A percentile compares a stretch with the other conserved stretches of the same genome.
These are phyloP conservation scores for Corymbia calophylla DNA, from an alignment of 441 rosid species.

Conservation along the genomic window DNA sequence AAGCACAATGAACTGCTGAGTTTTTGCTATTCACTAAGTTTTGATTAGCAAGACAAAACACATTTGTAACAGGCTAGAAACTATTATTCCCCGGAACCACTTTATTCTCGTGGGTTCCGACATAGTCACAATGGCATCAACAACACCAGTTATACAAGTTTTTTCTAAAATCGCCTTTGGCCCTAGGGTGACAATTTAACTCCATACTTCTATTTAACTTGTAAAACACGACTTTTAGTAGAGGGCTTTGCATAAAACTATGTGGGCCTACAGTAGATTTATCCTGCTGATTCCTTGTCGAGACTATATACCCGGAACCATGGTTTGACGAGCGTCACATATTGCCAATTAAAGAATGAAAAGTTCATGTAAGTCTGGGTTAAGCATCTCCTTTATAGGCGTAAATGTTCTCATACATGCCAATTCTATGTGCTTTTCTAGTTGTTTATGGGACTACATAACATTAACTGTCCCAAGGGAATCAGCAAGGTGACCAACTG, in stretches of 20 bases:
- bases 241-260: neutral
- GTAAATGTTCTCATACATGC: fast-evolving
- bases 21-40: no score
- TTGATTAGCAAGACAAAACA: neutral
- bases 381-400: no score
- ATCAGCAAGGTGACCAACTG: no score
- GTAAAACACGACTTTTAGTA: no score
- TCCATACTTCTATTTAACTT: neutral
- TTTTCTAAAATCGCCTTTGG: neutral
- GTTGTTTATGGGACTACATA: no score
- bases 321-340: fast-evolving
- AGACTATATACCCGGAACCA: fast-evolving
- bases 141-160: fast-evolving
- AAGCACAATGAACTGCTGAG: no score
- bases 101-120: fast-evolving
- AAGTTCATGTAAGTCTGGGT: no score
- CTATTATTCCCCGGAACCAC: neutral
- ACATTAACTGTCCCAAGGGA: no score
- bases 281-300: fast-evolving
- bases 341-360: no score
- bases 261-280: fast-evolving
- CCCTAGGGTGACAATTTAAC: fast-evolving
- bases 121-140: fast-evolving
- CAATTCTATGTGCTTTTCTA: no score
- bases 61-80: neutral